phyloP scores from a whole-genome alignment of 1,139 yeast genomes.

The Pichia sp. region DNA sequence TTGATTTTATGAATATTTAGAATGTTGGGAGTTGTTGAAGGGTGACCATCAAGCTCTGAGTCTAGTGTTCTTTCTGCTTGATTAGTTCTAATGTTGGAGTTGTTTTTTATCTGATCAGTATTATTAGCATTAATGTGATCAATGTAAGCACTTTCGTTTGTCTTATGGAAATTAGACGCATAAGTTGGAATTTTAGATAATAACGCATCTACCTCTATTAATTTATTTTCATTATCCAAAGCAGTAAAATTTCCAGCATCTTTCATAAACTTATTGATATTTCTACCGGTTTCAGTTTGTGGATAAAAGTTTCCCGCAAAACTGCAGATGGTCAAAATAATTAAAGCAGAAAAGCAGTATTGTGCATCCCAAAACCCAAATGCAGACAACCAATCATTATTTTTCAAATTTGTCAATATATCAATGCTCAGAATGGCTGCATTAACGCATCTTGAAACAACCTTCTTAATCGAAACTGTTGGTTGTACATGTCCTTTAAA shows the following conservation, averaged over 20 bases:
- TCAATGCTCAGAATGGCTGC: slow-evolving; percentile 39
- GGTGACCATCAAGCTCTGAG: no score
- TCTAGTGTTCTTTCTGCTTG: not conserved
- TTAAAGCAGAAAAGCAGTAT: slow-evolving; percentile 37
- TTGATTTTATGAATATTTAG: no score
- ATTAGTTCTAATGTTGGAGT: not conserved
- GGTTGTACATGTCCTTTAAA: slow-evolving; percentile 35
- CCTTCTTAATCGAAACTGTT: slow-evolving; percentile 31
- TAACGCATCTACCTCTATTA: slow-evolving; percentile 27
- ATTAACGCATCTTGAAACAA: slow-evolving; percentile 36
- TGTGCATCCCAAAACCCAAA: slow-evolving; percentile 49
- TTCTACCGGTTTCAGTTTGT: slow-evolving; percentile 34
- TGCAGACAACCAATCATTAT: slow-evolving; percentile 35
- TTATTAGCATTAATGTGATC: not conserved
- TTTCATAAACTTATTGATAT: slow-evolving; percentile 36
- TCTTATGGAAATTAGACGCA: not conserved
- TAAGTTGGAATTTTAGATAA: slow-evolving; percentile 10
- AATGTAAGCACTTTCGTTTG: not conserved
- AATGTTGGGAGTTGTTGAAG: no score
- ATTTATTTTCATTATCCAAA: slow-evolving; percentile 29
- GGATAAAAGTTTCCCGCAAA: slow-evolving; percentile 31
- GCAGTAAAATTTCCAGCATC: slow-evolving; percentile 41
- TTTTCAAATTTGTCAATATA: slow-evolving; percentile 34
- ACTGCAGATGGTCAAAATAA: slow-evolving; percentile 35
- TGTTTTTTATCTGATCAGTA: not conserved